Evolutionary conservation across 2,329 filamentous ascomycete species (phyloP), one percentile per base, ranked within the genome.

Genomic region (Helicocarpus griseus): DNA sequence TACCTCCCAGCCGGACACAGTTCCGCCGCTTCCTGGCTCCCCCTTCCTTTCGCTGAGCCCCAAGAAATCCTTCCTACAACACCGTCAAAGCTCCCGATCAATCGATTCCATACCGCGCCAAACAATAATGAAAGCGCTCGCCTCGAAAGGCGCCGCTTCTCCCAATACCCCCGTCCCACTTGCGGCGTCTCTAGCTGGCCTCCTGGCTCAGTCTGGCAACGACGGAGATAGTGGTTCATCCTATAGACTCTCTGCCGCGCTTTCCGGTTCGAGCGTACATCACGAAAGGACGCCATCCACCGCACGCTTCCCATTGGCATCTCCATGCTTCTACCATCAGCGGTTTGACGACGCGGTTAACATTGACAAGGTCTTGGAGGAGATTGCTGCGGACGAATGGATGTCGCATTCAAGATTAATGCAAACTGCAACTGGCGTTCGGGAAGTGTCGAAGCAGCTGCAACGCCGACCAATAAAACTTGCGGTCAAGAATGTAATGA

Each of bases 251-350:
- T 83, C 82, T 6, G 70, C 75, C 6, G 77, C 77, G n/a, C 66
- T 81, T 26, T 74, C 77, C 17, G 75, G 73, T 55, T 65, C 81
- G 31, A 59, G 67, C 9, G 55, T 58, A 4, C 65, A 67, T 66
- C 54, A 74, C 60, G 65, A 78, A 62, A 57, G 75, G 61, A 63
- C 67, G 13, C 65, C 70, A 60, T 70, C 65, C 17, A 66, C 70
- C 14, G 66, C 71, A 6, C 65, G 78, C 14, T 77, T 90, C 58
- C 79, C 85, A 8, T 74, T 97, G 49, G 85, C 91, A 61, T 96
- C 90, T 41, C 93, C 93, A 13, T 98, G 93, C 73, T 98, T 95
- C 73, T 97, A 95, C 73, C 93, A 98, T 72, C 87, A 94, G 71
- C 83, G 91, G 56, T 98, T 98, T 64, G 93, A 96, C 61, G 89